These are phyloP conservation scores for Neurospora cerealis DNA, from an alignment of 495 filamentous ascomycete genomes.

Conservation along the genomic window DNA sequence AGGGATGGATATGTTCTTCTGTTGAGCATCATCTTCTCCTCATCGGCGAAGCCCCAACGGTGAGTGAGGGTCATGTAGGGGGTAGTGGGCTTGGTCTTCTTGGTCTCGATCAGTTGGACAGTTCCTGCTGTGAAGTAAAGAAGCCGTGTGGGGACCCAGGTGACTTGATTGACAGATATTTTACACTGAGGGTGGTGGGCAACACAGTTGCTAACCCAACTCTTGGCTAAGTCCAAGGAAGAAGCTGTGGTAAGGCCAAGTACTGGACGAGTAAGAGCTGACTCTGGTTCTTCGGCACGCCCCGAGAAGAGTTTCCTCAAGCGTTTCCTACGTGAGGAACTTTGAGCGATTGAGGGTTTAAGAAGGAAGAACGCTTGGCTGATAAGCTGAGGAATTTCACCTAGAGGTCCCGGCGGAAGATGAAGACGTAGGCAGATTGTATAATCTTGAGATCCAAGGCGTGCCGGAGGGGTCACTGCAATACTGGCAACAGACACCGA, in stretches of 20 bases:
- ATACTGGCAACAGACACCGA: not conserved
- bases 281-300: not conserved
- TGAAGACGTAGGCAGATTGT: not conserved
- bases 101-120: slow-evolving; percentile 1
- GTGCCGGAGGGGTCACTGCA: not conserved
- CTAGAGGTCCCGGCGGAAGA: not conserved
- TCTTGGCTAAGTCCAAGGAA: not conserved
- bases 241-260: not conserved
- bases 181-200: not conserved
- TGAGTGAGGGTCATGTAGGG: not conserved
- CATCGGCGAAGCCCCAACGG: not conserved
- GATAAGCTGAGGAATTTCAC: fast-evolving
- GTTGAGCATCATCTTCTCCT: not conserved
- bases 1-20: not conserved
- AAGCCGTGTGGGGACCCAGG: not conserved
- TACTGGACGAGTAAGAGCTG: not conserved
- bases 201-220: not conserved
- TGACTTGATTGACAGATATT: not conserved
- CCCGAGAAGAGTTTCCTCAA: not conserved
- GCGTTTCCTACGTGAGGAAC: not conserved
- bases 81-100: not conserved
- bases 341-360: not conserved
- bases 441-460: not conserved
- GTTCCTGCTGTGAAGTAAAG: not conserved
- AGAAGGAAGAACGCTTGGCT: not conserved